A percentile compares a stretch with the other conserved stretches of the same genome.
These are phyloP conservation scores for Acacia crassicarpa DNA, from an alignment of 306 rosid species.

Conservation along the genomic window DNA sequence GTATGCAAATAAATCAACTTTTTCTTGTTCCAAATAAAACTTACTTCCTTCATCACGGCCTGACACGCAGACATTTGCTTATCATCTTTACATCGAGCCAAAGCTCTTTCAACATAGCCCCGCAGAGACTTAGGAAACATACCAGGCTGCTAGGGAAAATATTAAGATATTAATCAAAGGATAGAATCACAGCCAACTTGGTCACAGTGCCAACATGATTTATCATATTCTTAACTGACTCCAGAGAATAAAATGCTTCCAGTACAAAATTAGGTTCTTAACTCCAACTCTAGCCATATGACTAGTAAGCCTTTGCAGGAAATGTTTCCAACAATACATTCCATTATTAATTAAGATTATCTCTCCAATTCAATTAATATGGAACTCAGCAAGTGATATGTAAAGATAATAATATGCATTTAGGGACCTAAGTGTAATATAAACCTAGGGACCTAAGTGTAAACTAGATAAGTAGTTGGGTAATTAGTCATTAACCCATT, in stretches of 20 bases:
- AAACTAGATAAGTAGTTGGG: no score
- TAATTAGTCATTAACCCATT: no score
- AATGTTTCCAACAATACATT: slow-evolving; percentile 8
- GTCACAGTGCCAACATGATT: slow-evolving; percentile 17
- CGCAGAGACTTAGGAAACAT: slow-evolving; percentile 88
- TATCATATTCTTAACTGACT: slow-evolving; percentile 8
- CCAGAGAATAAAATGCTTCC: background rate
- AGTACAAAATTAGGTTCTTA: slow-evolving; percentile 14
- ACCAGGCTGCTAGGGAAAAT: slow-evolving; percentile 70
- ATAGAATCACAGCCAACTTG: slow-evolving; percentile 11
- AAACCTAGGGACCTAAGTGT: no score
- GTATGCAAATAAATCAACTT: background rate
- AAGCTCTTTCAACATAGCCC: slow-evolving; percentile 93
- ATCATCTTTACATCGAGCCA: slow-evolving; percentile 94
- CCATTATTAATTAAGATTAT: background rate
- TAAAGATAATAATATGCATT: no score
- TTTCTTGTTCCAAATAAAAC: slow-evolving; percentile 20
- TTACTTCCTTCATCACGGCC: slow-evolving; percentile 86
- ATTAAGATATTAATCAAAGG: slow-evolving; percentile 17
- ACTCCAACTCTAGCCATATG: background rate
- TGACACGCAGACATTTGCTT: slow-evolving; percentile 79
- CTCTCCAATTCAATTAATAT: background rate
- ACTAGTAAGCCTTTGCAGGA: background rate
- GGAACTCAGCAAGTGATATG: background rate
- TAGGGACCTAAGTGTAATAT: no score